phyloP scores from a whole-genome alignment of 179 eudicot genomes.

The Drosera spatulata region DNA sequence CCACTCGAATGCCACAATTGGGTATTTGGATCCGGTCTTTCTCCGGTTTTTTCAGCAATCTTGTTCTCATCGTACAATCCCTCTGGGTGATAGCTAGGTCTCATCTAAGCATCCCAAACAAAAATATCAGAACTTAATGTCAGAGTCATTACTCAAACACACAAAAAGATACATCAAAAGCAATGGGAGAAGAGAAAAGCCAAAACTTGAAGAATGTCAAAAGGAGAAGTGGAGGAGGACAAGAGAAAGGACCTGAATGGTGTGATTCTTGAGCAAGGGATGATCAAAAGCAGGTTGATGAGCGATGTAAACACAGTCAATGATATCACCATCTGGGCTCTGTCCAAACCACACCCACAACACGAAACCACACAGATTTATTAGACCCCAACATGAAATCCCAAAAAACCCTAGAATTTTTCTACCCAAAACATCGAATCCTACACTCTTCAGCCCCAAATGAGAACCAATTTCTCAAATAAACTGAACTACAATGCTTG shows the following conservation, averaged over 20 bases:
- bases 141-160: neutral
- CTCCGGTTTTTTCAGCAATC: constrained; percentile 21
- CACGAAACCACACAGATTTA: neutral
- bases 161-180: neutral
- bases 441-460: no score
- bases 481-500: no score
- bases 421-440: neutral
- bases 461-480: no score
- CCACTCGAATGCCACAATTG: constrained; percentile 91
- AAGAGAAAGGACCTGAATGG: constrained; percentile 87
- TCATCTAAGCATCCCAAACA: constrained; percentile 28
- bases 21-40: constrained; percentile 21
- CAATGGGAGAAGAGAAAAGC: no score
- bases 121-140: no score
- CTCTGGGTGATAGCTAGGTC: constrained; percentile 91
- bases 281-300: constrained; percentile 96
- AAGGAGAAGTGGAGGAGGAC: no score
- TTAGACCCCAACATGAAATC: neutral
- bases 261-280: constrained; percentile 93
- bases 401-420: neutral
- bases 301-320: constrained; percentile 81
- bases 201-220: no score
- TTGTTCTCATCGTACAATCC: constrained; percentile 66
- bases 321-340: constrained; percentile 97
- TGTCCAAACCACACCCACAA: constrained; percentile 15